phyloP scores from a whole-genome alignment of 345 rosid species.

The Passiflora organensis region DNA sequence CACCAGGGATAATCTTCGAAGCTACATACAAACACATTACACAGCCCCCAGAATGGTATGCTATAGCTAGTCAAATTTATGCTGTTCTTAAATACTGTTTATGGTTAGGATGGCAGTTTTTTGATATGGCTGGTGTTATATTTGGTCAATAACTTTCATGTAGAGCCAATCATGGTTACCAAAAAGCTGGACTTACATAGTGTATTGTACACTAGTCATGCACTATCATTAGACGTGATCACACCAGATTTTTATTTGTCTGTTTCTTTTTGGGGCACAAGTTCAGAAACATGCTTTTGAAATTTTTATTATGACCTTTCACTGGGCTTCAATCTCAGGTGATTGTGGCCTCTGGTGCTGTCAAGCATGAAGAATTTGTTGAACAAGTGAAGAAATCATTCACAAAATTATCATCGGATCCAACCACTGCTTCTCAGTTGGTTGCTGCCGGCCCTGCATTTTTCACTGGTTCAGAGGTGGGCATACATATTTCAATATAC shows the following conservation, averaged over 20 bases:
- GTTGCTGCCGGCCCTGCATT: conserved; percentile 76
- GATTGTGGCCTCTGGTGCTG: conserved; percentile 94
- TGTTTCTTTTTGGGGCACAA: too few relatives aligned
- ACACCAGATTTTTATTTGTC: too few relatives aligned
- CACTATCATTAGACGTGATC: too few relatives aligned
- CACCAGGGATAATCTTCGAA: conserved; percentile 66
- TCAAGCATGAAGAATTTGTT: conserved; percentile 94
- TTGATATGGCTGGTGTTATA: too few relatives aligned
- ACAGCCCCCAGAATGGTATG: conserved; percentile 96
- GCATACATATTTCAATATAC: conserved; percentile 12
- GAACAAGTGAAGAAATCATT: conserved; percentile 80
- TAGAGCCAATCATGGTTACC: too few relatives aligned
- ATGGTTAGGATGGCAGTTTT: too few relatives aligned
- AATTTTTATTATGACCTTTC: not conserved
- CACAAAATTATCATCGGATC: conserved; percentile 72
- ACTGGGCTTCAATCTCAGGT: conserved; percentile 45
- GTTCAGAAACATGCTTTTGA: not conserved
- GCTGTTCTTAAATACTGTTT: not conserved
- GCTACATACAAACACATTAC: conserved; percentile 85
- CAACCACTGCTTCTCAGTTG: conserved; percentile 78
- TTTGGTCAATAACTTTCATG: too few relatives aligned
- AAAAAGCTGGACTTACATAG: too few relatives aligned
- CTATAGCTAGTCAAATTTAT: not conserved
- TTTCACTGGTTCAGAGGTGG: conserved; percentile 98
- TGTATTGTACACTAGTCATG: too few relatives aligned